Conservation (phyloP, 2,329 filamentous ascomycete genomes). For the Diplocarpon rosae region DNA sequence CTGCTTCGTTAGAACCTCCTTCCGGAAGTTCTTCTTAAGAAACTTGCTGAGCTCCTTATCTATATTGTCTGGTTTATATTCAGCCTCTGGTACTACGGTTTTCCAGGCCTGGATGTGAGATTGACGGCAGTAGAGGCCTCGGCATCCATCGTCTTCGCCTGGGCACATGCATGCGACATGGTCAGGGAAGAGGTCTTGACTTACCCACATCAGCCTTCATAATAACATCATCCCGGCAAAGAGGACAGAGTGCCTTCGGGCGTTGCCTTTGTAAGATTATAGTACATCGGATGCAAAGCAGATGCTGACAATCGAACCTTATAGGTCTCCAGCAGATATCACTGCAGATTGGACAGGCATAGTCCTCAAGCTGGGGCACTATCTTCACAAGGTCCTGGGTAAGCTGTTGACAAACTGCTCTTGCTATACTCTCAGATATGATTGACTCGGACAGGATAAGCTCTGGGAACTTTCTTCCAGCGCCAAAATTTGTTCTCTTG, state of each 20-base stretch:
- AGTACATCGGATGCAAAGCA: slow-evolving; percentile 77
- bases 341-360: slow-evolving; percentile 71
- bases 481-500: slow-evolving; percentile 67
- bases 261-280: slow-evolving; percentile 65
- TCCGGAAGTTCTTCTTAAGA: slow-evolving; percentile 64
- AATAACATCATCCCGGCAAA: slow-evolving; percentile 64
- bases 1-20: slow-evolving; percentile 56
- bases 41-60: slow-evolving; percentile 59
- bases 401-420: slow-evolving; percentile 64
- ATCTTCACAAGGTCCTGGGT: slow-evolving; percentile 59
- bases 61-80: slow-evolving; percentile 44
- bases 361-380: slow-evolving; percentile 76
- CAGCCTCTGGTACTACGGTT: slow-evolving; percentile 3
- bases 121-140: neutral
- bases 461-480: slow-evolving; percentile 50
- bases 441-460: slow-evolving; percentile 48
- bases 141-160: no score
- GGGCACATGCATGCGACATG: neutral
- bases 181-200: slow-evolving; percentile 13
- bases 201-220: slow-evolving; percentile 56
- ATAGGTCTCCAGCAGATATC: slow-evolving; percentile 72
- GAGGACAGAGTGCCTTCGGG: slow-evolving; percentile 56
- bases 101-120: neutral
- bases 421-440: slow-evolving; percentile 57
- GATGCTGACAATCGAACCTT: slow-evolving; percentile 61